phyloP scores from a whole-genome alignment of 192 early-diverging fungal genomes.

The Piromyces finnis region DNA sequence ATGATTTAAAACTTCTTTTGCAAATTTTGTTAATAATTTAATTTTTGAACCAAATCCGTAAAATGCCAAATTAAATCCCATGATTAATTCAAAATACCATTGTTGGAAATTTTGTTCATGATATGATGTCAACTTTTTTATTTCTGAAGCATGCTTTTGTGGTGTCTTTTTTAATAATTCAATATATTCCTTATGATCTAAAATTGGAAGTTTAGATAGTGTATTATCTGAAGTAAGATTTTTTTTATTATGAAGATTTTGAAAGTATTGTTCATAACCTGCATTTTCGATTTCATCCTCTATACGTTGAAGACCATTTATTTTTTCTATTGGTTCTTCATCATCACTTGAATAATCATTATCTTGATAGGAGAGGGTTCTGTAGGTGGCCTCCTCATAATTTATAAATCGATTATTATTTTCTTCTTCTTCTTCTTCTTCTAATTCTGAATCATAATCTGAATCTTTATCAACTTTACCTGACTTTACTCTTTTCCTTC shows the following conservation, averaged over 20 bases:
- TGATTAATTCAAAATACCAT: constrained; percentile 70
- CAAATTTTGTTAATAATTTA: constrained; percentile 58
- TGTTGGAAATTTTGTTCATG: constrained; percentile 57
- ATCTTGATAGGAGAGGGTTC: constrained; percentile 7
- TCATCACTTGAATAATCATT: neutral
- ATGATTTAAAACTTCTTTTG: constrained; percentile 22
- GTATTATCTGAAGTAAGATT: constrained; percentile 71
- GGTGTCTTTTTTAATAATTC: constrained; percentile 25
- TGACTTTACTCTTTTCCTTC: constrained; percentile 3
- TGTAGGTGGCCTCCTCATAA: neutral
- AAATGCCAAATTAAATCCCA: constrained; percentile 74
- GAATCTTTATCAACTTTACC: constrained; percentile 6
- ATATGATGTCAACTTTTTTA: constrained; percentile 20
- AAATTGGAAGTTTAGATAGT: constrained; percentile 54
- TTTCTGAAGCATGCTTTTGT: constrained; percentile 40
- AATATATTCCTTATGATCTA: constrained; percentile 51
- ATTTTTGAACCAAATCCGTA: constrained; percentile 92
- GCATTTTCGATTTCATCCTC: constrained; percentile 16
- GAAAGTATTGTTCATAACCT: constrained; percentile 63
- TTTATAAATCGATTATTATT: neutral
- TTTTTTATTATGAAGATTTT: constrained; percentile 31
- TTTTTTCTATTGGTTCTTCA: neutral
- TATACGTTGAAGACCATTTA: neutral
- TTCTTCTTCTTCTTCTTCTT: constrained; percentile 4
- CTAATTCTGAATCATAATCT: constrained; percentile 5